Evolutionary conservation across 805 yeast species (phyloP).

Genomic region (Starmerella davenportii): DNA sequence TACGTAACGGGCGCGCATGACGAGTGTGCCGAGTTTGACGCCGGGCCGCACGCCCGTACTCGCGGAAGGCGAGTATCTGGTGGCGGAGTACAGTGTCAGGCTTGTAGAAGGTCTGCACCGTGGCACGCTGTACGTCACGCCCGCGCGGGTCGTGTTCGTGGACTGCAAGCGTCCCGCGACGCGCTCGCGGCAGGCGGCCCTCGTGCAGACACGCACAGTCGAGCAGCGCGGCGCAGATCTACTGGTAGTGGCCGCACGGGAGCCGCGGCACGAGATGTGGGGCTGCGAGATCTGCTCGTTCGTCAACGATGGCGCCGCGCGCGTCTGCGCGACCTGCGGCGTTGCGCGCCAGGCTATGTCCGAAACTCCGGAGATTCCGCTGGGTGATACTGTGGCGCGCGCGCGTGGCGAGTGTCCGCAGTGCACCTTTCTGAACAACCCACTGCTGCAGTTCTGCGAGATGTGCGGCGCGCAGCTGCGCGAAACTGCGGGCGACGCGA

Average conservation of each 20-base stretch:
- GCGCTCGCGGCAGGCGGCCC: constrained; percentile 22
- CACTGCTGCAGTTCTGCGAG: constrained; percentile 61
- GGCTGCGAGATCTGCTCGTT: constrained; percentile 78
- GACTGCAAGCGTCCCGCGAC: constrained; percentile 23
- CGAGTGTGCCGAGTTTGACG: constrained; percentile 21
- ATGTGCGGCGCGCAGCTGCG: constrained; percentile 54
- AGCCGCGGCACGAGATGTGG: constrained; percentile 36
- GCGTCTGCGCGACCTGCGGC: constrained; percentile 47
- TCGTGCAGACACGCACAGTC: no score
- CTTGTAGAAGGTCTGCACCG: constrained; percentile 40
- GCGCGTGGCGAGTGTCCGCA: constrained; percentile 27
- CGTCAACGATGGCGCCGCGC: constrained; percentile 32
- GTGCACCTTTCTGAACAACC: constrained; percentile 75
- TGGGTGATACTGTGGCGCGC: neutral
- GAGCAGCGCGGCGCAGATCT: neutral
- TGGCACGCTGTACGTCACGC: constrained; percentile 67
- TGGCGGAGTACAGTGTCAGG: constrained; percentile 59
- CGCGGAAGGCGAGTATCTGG: constrained; percentile 30
- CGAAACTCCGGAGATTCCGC: constrained; percentile 21
- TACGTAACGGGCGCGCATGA: no score
- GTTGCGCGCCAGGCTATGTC: constrained; percentile 27
- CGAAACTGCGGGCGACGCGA: constrained; percentile 16
- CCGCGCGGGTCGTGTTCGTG: constrained; percentile 52
- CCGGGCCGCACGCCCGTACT: constrained; percentile 22
- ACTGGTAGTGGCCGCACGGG: neutral